Base-by-base conservation (phyloP, 192 early-diverging fungal genomes). In the Pilobolus umbonatus region DNA sequence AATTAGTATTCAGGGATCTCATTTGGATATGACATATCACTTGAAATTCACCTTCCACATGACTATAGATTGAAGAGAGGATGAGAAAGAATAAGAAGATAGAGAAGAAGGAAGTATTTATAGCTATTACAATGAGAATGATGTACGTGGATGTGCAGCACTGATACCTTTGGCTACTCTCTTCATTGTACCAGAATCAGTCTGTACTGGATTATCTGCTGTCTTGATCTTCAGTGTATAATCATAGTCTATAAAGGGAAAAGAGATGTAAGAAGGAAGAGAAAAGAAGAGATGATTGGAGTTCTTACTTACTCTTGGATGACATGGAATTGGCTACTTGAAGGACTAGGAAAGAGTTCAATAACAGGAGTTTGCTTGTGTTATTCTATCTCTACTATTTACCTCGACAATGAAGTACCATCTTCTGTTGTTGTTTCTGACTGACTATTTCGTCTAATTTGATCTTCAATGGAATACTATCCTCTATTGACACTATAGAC, bases 51-150 rank as follows among this genome's bases (percentile, higher is more conserved):
- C 51, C 51, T 53, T 53, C 28, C 3, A 53, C 31, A 35, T 53
- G 31, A 11, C 51, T 53, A 53, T 32, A 34, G 9, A 19, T 35
- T 19, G n/a, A n/a, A n/a, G n/a, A n/a, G n/a, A n/a, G n/a, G n/a
- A n/a, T n/a, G n/a, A n/a, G n/a, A n/a, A n/a, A n/a, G n/a, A n/a
- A n/a, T n/a, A n/a, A n/a, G n/a, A n/a, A n/a, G n/a, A n/a, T n/a
- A n/a, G n/a, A n/a, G n/a, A n/a, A n/a, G n/a, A n/a, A n/a, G n/a
- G n/a, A n/a, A n/a, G n/a, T n/a, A n/a, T n/a, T n/a, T n/a, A n/a
- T n/a, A n/a, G n/a, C n/a, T n/a, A 31, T 54, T 54, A 54, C 52
- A 54, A 19, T 35, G 52, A 54, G 31, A 36, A 32, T 54, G 52
- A 29, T 38, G 31, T 35, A 35, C 35, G 35, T 14, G 52, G 52